Percentiles rank a stretch among this genome's conserved stretches.
Conservation (phyloP, 2,329 filamentous ascomycete genomes). For the Ploettnerulaceae sp. region DNA sequence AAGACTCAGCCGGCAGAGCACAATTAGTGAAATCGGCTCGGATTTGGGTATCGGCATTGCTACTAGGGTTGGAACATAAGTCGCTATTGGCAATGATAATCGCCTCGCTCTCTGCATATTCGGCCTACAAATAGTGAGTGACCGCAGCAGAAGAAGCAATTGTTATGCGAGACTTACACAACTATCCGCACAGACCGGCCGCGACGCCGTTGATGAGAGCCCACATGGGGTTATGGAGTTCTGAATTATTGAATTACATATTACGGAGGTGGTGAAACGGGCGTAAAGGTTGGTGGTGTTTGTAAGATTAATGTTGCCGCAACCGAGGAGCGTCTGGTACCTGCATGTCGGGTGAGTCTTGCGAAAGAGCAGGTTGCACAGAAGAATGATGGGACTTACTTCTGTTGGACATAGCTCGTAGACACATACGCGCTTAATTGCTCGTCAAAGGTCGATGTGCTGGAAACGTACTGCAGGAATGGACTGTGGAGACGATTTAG, state of each 20-base stretch:
- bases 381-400: constrained; percentile 53
- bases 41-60: constrained; percentile 69
- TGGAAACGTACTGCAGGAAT: constrained; percentile 79
- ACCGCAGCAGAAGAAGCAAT: constrained; percentile 16
- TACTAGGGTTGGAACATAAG: constrained; percentile 64
- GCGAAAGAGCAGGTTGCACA: background rate
- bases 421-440: constrained; percentile 68
- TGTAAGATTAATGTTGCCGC: constrained; percentile 67
- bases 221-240: constrained; percentile 70
- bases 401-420: constrained; percentile 67
- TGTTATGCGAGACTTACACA: constrained; percentile 56
- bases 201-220: constrained; percentile 57
- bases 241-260: constrained; percentile 93
- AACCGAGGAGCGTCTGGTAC: constrained; percentile 78
- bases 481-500: constrained; percentile 51
- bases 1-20: constrained; percentile 71
- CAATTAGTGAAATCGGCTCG: constrained; percentile 91
- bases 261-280: constrained; percentile 82
- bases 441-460: constrained; percentile 70
- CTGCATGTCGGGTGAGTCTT: constrained; percentile 44
- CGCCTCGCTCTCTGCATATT: constrained; percentile 84
- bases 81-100: constrained; percentile 69
- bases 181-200: constrained; percentile 81
- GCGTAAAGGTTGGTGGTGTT: constrained; percentile 83
- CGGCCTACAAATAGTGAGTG: constrained; percentile 49